A percentile compares a stretch with the other conserved stretches of the same genome.
Evolutionary conservation across 805 yeast species (phyloP).

Genomic region (Yamadazyma takamatsuzukensis): DNA sequence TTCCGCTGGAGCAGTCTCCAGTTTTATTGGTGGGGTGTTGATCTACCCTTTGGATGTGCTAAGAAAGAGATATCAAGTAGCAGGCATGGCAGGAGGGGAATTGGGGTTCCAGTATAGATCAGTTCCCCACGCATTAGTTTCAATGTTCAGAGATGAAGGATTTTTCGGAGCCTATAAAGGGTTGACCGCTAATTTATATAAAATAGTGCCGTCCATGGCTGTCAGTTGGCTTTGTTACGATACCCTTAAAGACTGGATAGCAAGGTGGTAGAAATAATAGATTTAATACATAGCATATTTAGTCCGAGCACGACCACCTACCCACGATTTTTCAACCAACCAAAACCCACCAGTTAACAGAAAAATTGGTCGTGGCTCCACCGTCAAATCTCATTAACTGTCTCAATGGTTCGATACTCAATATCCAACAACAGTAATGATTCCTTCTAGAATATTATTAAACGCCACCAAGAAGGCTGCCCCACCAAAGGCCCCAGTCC

Average conservation of each 20-base stretch:
- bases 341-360: conserved; percentile 4
- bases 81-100: conserved; percentile 72
- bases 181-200: conserved; percentile 74
- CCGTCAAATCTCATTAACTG: not conserved
- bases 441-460: conserved; percentile 37
- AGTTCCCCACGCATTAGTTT: conserved; percentile 66
- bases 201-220: conserved; percentile 94
- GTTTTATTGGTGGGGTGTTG: conserved; percentile 84
- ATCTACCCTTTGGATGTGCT: conserved; percentile 91
- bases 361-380: conserved; percentile 3
- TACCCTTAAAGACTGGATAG: conserved; percentile 48
- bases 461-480: conserved; percentile 36
- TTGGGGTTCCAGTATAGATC: conserved; percentile 81
- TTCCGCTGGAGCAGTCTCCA: conserved; percentile 77
- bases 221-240: conserved; percentile 91
- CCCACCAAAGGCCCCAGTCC: conserved; percentile 19
- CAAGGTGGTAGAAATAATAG: conserved; percentile 25
- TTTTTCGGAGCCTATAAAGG: conserved; percentile 69
- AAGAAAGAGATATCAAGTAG: conserved; percentile 87
- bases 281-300: too few species aligned
- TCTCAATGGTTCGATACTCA: conserved; percentile 12
- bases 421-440: conserved; percentile 21
- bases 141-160: conserved; percentile 75
- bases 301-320: not conserved
- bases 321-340: conserved; percentile 6